Base-by-base conservation (phyloP, 1,284 basidiomycete genomes). In the Schizopora paradoxa region DNA sequence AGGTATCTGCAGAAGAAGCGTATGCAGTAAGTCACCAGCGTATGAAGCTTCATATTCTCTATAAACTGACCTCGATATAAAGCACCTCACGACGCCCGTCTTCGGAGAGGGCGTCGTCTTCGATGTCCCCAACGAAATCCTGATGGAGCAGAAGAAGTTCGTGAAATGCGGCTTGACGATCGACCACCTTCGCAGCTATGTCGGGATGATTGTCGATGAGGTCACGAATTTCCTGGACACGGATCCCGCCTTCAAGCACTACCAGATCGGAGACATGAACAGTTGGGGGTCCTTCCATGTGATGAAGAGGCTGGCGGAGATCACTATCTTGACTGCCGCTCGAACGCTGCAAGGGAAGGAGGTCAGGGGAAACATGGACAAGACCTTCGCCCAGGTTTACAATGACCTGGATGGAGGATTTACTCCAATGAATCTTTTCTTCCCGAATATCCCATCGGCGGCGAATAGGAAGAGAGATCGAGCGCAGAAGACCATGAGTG, bases 121-220 rank as follows among this genome's bases (percentile, higher is more conserved):
- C 65, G 95, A 98, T 61, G 85, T 92, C 47, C 95, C 96, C 27
- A 99, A 99, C 64, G 86, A 92, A 43, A 73, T 91, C 42, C 84
- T 99, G 62, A 99, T 99, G 95, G 93, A 99, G 62, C 96, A 99
- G 66, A 99, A 99, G 75, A 89, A 87, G 65, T 97, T 98, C 56
- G 83, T 94, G 66, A 95, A 95, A 70, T 84, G 91, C 54, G 94
- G 95, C 29, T 77, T 99, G 5, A 88, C 91, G 8, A 82, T 79
- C 16, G 94, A 98, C 26, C 95, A 95, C 63, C 85, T 99, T 66
- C 80, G 85, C 29, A 75, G 81, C 31, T 99, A 99, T 60, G 86
- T 96, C 28, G 80, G 82, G 41, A 86, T 97, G 79, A 91, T 99
- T 55, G 82, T 85, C 49, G 73, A 86, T 28, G 93, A 97, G 65